A percentile compares a stretch with the other conserved stretches of the same genome.
phyloP scores from a whole-genome alignment of 169 alveolate genomes.

The Plasmodium knowlesi region DNA sequence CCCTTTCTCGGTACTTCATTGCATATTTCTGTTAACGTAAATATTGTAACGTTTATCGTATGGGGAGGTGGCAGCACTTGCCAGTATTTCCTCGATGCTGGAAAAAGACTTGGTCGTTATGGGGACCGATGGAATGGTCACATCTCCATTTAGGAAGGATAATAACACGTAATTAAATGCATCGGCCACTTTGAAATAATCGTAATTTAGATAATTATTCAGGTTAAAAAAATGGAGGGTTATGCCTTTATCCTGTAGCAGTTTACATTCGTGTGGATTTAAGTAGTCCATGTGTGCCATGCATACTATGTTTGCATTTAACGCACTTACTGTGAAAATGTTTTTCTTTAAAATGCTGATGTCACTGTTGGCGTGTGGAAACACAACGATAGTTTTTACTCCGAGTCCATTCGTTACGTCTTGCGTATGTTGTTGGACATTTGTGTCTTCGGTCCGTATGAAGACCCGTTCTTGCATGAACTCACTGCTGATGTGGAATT shows the following conservation, averaged over 20 bases:
- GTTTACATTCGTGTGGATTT: constrained; percentile 67
- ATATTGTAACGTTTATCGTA: neutral
- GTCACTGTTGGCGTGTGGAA: constrained; percentile 34
- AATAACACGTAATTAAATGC: constrained; percentile 41
- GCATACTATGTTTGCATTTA: constrained; percentile 37
- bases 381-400: constrained; percentile 41
- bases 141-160: constrained; percentile 58
- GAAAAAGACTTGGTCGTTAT: constrained; percentile 42
- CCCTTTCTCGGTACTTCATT: neutral
- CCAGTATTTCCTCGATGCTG: constrained; percentile 40
- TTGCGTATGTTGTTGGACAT: constrained; percentile 41
- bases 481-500: constrained; percentile 33
- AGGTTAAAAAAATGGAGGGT: constrained; percentile 52
- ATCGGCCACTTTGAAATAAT: constrained; percentile 55
- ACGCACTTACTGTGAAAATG: constrained; percentile 55
- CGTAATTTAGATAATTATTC: constrained; percentile 41
- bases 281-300: constrained; percentile 34
- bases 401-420: constrained; percentile 31
- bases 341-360: constrained; percentile 24
- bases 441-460: constrained; percentile 16
- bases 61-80: neutral
- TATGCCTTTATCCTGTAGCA: constrained; percentile 34
- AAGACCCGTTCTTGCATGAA: constrained; percentile 28
- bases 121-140: constrained; percentile 37
- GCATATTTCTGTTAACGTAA: constrained; percentile 31